Conservation (phyloP, 164 flowering plant species). For the Malania oleifera region DNA sequence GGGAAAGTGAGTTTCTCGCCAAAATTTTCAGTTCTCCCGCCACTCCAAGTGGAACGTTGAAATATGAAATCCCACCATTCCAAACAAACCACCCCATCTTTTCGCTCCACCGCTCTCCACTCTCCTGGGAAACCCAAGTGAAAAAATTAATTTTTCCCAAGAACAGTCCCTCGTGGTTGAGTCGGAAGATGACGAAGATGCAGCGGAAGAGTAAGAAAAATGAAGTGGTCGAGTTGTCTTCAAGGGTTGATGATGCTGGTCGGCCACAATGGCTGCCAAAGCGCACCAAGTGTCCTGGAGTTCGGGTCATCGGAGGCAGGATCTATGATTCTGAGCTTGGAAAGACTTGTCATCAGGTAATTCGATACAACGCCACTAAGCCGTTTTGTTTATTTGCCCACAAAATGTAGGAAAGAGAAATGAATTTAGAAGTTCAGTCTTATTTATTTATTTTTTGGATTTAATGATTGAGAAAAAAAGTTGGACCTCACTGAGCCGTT, state of each 20-base stretch:
- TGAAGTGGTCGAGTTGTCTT: not conserved
- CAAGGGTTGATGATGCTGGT: not conserved
- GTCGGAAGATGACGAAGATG: not conserved
- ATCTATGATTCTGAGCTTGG: slow-evolving; percentile 60
- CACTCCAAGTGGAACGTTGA: too few species aligned
- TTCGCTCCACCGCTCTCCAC: too few species aligned
- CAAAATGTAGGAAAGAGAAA: slow-evolving; percentile 1
- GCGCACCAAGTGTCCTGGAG: slow-evolving; percentile 35
- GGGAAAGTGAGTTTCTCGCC: too few species aligned
- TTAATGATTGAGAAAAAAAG: too few species aligned
- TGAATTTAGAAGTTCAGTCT: not conserved
- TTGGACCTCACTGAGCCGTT: too few species aligned
- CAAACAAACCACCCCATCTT: too few species aligned
- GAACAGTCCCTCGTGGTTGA: too few species aligned
- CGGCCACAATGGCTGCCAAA: slow-evolving; percentile 9
- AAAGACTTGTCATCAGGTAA: slow-evolving; percentile 76
- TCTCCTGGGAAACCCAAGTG: slow-evolving; percentile 6
- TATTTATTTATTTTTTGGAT: not conserved
- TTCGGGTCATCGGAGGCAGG: slow-evolving; percentile 40
- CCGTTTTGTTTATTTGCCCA: not conserved
- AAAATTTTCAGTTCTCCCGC: too few species aligned
- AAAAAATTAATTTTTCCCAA: too few species aligned
- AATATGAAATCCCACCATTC: too few species aligned
- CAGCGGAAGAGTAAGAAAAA: not conserved
- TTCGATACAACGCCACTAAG: not conserved